A percentile compares a stretch with the other conserved stretches of the same genome.
These are phyloP conservation scores for Solanum sitiens DNA, from an alignment of 257 asterid species.

Conservation along the genomic window DNA sequence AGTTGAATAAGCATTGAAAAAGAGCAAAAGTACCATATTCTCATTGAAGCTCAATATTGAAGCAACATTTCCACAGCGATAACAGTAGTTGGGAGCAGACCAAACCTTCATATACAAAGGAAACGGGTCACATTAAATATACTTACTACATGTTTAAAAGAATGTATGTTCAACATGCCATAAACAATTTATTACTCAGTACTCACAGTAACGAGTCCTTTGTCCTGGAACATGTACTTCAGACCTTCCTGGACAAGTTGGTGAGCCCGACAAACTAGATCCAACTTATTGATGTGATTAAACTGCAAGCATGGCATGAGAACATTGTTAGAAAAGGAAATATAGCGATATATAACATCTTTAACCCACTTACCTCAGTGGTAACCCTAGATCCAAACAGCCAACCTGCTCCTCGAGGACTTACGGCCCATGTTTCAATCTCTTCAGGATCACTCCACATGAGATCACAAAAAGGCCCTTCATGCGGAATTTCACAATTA, in stretches of 20 bases:
- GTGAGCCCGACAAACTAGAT: constrained; percentile 96
- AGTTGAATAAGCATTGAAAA: not conserved
- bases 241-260: constrained; percentile 99
- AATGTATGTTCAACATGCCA: not conserved
- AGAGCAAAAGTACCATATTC: constrained; percentile 56
- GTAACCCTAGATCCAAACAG: constrained; percentile 98
- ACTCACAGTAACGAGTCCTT: constrained; percentile 98
- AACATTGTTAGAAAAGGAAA: not conserved
- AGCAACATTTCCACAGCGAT: constrained; percentile 98
- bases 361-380: constrained; percentile 53
- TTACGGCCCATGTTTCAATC: constrained; percentile 98
- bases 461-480: constrained; percentile 98
- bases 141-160: not conserved
- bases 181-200: not conserved
- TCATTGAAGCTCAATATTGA: constrained; percentile 95
- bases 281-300: constrained; percentile 94
- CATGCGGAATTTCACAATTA: constrained; percentile 96
- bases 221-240: constrained; percentile 96
- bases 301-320: constrained; percentile 41
- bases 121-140: not conserved
- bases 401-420: constrained; percentile 99
- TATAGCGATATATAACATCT: not conserved
- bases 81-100: constrained; percentile 99
- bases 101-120: constrained; percentile 58
- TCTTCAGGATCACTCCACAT: constrained; percentile 99